Percentiles rank a stretch among this genome's conserved stretches.
phyloP scores from a whole-genome alignment of 2,329 filamentous ascomycete genomes.

The Lanzia echinophila region DNA sequence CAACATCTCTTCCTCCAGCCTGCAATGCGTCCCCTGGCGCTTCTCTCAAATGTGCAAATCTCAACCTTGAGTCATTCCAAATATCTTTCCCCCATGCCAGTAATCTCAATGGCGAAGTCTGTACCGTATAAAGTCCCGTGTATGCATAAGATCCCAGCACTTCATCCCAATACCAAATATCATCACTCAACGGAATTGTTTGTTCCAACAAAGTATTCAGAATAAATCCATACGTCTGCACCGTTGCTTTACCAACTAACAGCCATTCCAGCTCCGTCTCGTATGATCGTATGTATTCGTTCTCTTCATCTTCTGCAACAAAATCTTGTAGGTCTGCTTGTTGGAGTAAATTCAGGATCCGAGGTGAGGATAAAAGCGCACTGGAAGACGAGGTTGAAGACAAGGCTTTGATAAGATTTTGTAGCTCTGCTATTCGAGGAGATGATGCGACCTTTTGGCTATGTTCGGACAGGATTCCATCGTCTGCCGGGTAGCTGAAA shows the following conservation, averaged over 20 bases:
- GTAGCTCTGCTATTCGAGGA: slow-evolving; percentile 53
- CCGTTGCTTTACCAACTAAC: slow-evolving; percentile 80
- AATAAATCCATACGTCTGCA: slow-evolving; percentile 81
- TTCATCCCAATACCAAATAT: slow-evolving; percentile 95
- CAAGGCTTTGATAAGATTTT: slow-evolving; percentile 62
- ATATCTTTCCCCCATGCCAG: slow-evolving; percentile 67
- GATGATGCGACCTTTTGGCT: slow-evolving; percentile 34
- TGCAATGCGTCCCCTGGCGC: slow-evolving; percentile 23
- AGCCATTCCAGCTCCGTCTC: slow-evolving; percentile 85
- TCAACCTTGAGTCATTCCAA: slow-evolving; percentile 45
- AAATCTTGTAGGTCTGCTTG: slow-evolving; percentile 51
- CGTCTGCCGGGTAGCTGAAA: slow-evolving; percentile 34
- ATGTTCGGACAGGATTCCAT: slow-evolving; percentile 28
- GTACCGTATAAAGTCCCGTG: slow-evolving; percentile 76
- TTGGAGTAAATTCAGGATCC: slow-evolving; percentile 55
- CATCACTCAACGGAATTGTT: slow-evolving; percentile 75
- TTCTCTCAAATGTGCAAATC: slow-evolving; percentile 26
- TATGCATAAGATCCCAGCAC: slow-evolving; percentile 71
- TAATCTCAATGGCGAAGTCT: slow-evolving; percentile 72
- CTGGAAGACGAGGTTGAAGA: slow-evolving; percentile 62
- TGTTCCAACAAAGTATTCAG: slow-evolving; percentile 73
- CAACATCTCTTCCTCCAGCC: slow-evolving; percentile 19
- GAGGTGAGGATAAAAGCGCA: slow-evolving; percentile 51
- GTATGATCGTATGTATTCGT: slow-evolving; percentile 42
- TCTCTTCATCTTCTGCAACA: slow-evolving; percentile 28